Evolutionary conservation across 768 basidiomycete genomes (phyloP).

Genomic region (Grammothele lineata): DNA sequence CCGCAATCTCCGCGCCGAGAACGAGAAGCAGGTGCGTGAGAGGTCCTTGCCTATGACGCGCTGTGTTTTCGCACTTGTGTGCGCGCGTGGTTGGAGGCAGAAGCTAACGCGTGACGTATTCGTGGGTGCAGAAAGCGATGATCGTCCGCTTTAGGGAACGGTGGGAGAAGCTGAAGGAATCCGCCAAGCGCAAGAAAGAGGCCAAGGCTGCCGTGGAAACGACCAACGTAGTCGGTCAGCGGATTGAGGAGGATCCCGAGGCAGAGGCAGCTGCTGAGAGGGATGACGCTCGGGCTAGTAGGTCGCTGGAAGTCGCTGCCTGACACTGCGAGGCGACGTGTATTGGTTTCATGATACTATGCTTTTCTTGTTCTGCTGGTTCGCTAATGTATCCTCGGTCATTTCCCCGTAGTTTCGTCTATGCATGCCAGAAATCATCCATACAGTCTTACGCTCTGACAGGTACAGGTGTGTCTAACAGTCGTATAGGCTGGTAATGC

Average conservation of each 20-base stretch:
- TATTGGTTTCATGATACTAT: too few species aligned
- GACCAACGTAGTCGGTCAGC: slow-evolving; percentile 48
- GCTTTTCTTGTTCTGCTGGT: too few species aligned
- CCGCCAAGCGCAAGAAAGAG: slow-evolving; percentile 81
- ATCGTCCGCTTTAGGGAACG: slow-evolving; percentile 79
- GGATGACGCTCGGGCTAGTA: slow-evolving; percentile 17
- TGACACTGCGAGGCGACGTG: too few species aligned
- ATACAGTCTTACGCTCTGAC: too few species aligned
- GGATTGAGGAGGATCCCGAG: slow-evolving; percentile 66
- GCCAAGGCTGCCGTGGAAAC: slow-evolving; percentile 55
- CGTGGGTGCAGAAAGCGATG: slow-evolving; percentile 63
- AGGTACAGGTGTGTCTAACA: too few species aligned
- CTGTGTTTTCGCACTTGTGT: too few species aligned
- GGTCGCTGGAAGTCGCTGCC: not conserved
- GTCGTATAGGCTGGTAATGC: too few species aligned
- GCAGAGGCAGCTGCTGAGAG: slow-evolving; percentile 54
- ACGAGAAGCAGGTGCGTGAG: slow-evolving; percentile 72
- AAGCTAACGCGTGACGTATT: slow-evolving; percentile 5
- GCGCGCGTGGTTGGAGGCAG: not conserved
- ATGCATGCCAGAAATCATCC: too few species aligned
- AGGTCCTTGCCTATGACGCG: not conserved
- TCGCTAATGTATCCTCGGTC: too few species aligned
- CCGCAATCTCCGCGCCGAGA: slow-evolving; percentile 57
- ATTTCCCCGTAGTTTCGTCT: too few species aligned
- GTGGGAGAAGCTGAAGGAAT: slow-evolving; percentile 89